phyloP scores from a whole-genome alignment of 192 early-diverging fungal genomes.

The Linnemannia elongata region DNA sequence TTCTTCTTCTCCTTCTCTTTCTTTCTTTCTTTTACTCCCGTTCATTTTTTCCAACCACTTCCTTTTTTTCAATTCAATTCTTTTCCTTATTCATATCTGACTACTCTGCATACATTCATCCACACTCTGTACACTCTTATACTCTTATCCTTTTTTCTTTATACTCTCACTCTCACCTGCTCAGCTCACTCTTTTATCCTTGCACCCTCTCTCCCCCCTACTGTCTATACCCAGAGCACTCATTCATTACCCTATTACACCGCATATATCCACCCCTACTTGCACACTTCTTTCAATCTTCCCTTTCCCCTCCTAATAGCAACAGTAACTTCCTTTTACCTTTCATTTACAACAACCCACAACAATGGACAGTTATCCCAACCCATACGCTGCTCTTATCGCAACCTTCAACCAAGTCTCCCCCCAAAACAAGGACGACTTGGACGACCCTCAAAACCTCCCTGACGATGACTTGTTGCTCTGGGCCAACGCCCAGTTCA shows the following conservation, averaged over 20 bases:
- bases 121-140: too few species aligned
- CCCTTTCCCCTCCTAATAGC: neutral
- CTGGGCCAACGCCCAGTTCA: conserved; percentile 53
- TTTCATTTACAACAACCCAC: neutral
- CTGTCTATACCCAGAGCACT: neutral
- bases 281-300: neutral
- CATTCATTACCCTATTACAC: neutral
- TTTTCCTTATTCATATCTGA: neutral
- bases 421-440: conserved; percentile 37
- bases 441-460: conserved; percentile 44
- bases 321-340: neutral
- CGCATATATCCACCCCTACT: neutral
- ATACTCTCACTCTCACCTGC: neutral
- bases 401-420: conserved; percentile 53
- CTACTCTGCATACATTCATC: too few species aligned
- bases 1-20: neutral
- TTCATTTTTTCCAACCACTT: too few species aligned
- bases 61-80: neutral
- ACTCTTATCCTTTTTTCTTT: neutral
- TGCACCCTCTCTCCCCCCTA: neutral
- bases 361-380: conserved; percentile 46
- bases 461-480: conserved; percentile 47
- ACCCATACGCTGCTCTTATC: conserved; percentile 49
- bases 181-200: neutral
- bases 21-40: neutral